Conservation (phyloP, 192 early-diverging fungal genomes). For the Cetraspora pellucida region DNA sequence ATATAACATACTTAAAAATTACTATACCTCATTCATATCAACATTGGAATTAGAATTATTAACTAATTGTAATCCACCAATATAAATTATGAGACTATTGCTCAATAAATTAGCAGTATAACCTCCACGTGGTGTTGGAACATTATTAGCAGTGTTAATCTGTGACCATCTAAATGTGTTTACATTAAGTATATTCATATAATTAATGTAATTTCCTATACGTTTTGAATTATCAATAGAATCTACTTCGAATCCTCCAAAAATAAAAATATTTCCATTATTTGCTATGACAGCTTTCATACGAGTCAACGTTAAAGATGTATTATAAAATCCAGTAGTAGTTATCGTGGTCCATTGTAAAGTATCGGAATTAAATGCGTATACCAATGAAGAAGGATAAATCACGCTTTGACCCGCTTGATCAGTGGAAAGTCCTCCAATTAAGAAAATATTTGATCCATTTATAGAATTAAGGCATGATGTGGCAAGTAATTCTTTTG, state of each 20-base stretch:
- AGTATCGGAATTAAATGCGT: background rate
- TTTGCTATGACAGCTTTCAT: background rate
- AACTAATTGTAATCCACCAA: background rate
- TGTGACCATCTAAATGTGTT: background rate
- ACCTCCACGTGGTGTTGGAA: background rate
- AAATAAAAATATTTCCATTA: conserved; percentile 10
- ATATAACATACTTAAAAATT: background rate
- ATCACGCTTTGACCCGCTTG: background rate
- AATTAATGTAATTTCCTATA: background rate
- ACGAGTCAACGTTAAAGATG: background rate
- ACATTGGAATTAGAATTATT: background rate
- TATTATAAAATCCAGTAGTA: background rate
- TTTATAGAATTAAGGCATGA: background rate
- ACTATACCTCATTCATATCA: background rate
- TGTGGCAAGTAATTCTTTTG: too few relatives aligned
- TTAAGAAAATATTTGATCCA: background rate
- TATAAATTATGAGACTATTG: background rate
- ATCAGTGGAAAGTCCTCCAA: background rate
- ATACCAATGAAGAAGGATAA: too few relatives aligned
- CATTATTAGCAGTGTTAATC: background rate
- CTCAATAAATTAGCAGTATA: background rate
- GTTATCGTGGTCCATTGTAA: background rate
- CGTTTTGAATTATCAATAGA: background rate
- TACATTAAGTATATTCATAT: background rate
- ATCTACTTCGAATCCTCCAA: background rate